Percentiles rank a stretch among this genome's conserved stretches.
Evolutionary conservation across 1,284 basidiomycete genomes (phyloP).

Genomic region (Naganishia albida): DNA sequence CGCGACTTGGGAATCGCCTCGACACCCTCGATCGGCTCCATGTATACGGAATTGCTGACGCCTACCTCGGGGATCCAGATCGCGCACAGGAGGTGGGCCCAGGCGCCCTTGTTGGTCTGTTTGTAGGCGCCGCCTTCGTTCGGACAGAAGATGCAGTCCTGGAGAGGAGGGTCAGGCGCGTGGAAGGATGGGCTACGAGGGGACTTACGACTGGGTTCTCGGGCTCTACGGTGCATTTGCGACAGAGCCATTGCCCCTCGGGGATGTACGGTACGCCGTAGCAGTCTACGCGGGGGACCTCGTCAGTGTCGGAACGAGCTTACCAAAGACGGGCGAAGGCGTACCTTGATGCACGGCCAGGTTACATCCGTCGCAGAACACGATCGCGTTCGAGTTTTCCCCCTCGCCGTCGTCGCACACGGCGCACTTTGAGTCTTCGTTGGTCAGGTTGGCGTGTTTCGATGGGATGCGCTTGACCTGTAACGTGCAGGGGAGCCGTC

Average conservation of each 20-base stretch:
- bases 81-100: constrained; percentile 95
- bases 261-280: constrained; percentile 99
- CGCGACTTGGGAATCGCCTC: constrained; percentile 85
- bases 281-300: constrained; percentile 73
- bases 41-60: constrained; percentile 92
- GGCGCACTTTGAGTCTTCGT: constrained; percentile 94
- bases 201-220: constrained; percentile 89
- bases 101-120: constrained; percentile 81
- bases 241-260: constrained; percentile 98
- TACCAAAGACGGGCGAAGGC: constrained; percentile 36
- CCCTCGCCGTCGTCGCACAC: constrained; percentile 98
- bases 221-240: constrained; percentile 97
- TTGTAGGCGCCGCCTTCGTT: constrained; percentile 98
- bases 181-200: neutral
- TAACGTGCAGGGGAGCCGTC: neutral
- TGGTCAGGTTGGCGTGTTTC: constrained; percentile 68
- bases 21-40: constrained; percentile 95
- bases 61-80: constrained; percentile 97
- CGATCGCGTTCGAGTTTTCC: constrained; percentile 98
- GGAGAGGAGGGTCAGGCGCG: constrained; percentile 20
- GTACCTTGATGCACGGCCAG: constrained; percentile 95
- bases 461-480: constrained; percentile 90
- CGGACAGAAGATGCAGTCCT: constrained; percentile 92
- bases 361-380: constrained; percentile 99
- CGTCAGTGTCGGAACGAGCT: too few relatives aligned